Percentiles rank a stretch among this genome's conserved stretches.
Evolutionary conservation across 345 rosid genomes (phyloP).

Genomic region (Heritiera fomes): DNA sequence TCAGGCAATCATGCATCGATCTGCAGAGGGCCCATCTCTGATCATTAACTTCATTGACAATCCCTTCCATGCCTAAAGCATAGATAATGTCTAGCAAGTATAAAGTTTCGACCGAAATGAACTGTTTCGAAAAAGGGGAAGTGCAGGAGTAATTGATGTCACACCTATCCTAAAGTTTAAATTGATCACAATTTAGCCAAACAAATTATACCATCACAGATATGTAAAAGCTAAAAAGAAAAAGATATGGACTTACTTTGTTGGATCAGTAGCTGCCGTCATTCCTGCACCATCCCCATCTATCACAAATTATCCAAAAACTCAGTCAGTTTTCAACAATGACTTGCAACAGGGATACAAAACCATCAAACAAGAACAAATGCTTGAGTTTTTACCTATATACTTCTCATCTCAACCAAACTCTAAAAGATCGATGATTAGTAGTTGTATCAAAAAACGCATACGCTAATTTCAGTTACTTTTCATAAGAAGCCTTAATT

Average conservation of each 20-base stretch:
- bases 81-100: background rate
- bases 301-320: slow-evolving; percentile 14
- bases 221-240: background rate
- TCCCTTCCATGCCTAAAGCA: background rate
- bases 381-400: background rate
- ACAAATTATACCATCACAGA: background rate
- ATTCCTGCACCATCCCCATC: slow-evolving; percentile 10
- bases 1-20: background rate
- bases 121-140: background rate
- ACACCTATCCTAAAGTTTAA: background rate
- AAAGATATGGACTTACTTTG: background rate
- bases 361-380: background rate
- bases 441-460: background rate
- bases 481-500: background rate
- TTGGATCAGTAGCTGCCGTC: background rate
- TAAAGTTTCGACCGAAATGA: background rate
- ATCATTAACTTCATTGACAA: background rate
- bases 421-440: background rate
- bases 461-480: background rate
- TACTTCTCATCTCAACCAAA: background rate
- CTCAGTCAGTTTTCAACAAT: background rate
- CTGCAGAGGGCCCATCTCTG: background rate
- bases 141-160: background rate
- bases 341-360: background rate
- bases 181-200: background rate